Percentiles rank a stretch among this genome's conserved stretches.
These are phyloP conservation scores for Whalleya microplaca DNA, from an alignment of 2,329 filamentous ascomycete species.

Conservation along the genomic window DNA sequence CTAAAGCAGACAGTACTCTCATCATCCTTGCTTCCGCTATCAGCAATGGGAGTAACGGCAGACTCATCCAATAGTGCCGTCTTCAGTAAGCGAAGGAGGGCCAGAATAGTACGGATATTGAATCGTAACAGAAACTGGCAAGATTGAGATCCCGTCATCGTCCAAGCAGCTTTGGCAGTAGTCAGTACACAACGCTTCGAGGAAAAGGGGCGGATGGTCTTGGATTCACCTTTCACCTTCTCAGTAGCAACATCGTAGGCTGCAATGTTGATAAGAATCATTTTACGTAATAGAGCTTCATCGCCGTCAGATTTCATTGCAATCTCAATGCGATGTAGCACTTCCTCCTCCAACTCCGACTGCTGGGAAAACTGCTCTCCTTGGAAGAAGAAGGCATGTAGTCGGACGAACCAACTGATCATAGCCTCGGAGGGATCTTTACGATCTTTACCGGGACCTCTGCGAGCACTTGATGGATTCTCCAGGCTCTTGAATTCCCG, in stretches of 20 bases:
- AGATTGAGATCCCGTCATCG: slow-evolving; percentile 48
- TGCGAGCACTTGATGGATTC: slow-evolving; percentile 40
- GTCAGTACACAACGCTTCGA: slow-evolving; percentile 18
- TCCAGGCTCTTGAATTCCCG: slow-evolving; percentile 70
- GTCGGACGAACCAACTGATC: slow-evolving; percentile 78
- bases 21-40: slow-evolving; percentile 24
- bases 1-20: slow-evolving; percentile 39
- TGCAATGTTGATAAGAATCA: slow-evolving; percentile 84
- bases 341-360: slow-evolving; percentile 82
- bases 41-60: slow-evolving; percentile 28
- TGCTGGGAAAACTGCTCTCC: slow-evolving; percentile 75
- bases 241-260: slow-evolving; percentile 74
- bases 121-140: slow-evolving; percentile 73
- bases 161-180: slow-evolving; percentile 48
- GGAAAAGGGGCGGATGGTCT: background rate
- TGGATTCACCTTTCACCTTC: slow-evolving; percentile 58
- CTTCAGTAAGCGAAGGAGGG: slow-evolving; percentile 70
- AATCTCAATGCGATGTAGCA: slow-evolving; percentile 76
- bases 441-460: slow-evolving; percentile 49
- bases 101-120: slow-evolving; percentile 77
- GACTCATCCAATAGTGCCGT: slow-evolving; percentile 65
- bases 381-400: slow-evolving; percentile 84
- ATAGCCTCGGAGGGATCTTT: slow-evolving; percentile 67
- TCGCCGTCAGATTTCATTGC: slow-evolving; percentile 71
- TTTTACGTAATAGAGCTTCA: slow-evolving; percentile 71